Evolutionary conservation across 495 filamentous ascomycete genomes (phyloP), one percentile per base, ranked within the genome.

Genomic region (Cairneyella variabilis): DNA sequence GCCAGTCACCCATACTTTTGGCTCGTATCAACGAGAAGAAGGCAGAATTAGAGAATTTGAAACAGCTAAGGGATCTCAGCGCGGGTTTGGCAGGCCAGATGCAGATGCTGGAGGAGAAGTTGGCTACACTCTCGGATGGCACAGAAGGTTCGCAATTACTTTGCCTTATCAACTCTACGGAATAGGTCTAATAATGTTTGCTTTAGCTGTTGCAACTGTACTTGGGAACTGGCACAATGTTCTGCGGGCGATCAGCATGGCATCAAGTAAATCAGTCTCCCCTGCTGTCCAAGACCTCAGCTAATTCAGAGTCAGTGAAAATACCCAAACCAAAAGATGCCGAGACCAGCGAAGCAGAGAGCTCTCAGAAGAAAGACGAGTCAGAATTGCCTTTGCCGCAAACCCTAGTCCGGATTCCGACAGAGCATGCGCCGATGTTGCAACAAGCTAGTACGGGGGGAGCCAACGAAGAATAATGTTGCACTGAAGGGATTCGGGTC

Each of bases 221-320:
- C 71, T 98, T 56, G 80, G 88, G 41, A 98, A 98, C 68, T 98
- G 93, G 93, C 87, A 96, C 62, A 95, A 91, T 66, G 91, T 98
- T 47, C 76, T 98, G 17, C 79, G 87, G 45, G 91, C 91, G 32
- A 97, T 98, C 61, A 88, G 86, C 64, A 95, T 98, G 84, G 91
- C 95, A 52, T 95, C 90, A 47, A 82, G 93, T 98, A 83, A 66
- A 87, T 56, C 60, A 39, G 38, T 52, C 44, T 34, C 11, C 3
- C 21, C 20, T 20, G 9, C 50, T 30, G 27, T 36, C 6, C 34
- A 14, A 37, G 28, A 20, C 30, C 14, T 4, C 4, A 3, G n/a
- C 51, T 55, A 49, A 59, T 30, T 28, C 14, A 16, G 11, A 14
- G 7, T 28, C 48, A 83, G 82, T 74, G 51, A 83, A 80, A 76